Conservation (phyloP, 768 basidiomycete species). For the Phanerochaete sordida region DNA sequence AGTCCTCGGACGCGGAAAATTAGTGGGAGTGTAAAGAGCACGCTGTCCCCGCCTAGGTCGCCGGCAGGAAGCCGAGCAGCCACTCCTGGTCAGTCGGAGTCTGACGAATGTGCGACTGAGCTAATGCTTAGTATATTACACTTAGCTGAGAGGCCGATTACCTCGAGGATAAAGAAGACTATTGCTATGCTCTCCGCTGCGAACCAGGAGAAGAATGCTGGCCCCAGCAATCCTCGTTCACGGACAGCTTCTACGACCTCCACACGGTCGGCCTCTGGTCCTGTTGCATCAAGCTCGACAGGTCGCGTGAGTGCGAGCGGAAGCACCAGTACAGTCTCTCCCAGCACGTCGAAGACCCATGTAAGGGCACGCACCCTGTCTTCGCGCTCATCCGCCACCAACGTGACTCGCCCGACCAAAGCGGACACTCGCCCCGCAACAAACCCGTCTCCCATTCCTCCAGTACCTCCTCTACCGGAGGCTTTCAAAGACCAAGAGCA, state of each 20-base stretch:
- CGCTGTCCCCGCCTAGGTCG: background rate
- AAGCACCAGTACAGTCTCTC: background rate
- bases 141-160: background rate
- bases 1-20: slow-evolving; percentile 1
- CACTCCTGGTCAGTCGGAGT: background rate
- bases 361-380: background rate
- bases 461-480: background rate
- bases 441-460: background rate
- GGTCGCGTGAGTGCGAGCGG: background rate
- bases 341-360: background rate
- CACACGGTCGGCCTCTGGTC: background rate
- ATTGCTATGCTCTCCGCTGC: background rate
- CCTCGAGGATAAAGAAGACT: background rate
- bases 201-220: background rate
- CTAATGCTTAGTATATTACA: too few species aligned
- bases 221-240: slow-evolving; percentile 2
- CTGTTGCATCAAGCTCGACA: background rate
- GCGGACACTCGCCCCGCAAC: background rate
- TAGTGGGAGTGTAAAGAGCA: background rate
- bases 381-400: background rate
- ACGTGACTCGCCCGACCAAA: background rate
- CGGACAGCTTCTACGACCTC: slow-evolving; percentile 15
- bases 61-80: background rate
- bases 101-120: too few species aligned
- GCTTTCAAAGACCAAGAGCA: slow-evolving; percentile 6